phyloP scores from a whole-genome alignment of 148 eudicot genomes.

The Limonium bicolor region DNA sequence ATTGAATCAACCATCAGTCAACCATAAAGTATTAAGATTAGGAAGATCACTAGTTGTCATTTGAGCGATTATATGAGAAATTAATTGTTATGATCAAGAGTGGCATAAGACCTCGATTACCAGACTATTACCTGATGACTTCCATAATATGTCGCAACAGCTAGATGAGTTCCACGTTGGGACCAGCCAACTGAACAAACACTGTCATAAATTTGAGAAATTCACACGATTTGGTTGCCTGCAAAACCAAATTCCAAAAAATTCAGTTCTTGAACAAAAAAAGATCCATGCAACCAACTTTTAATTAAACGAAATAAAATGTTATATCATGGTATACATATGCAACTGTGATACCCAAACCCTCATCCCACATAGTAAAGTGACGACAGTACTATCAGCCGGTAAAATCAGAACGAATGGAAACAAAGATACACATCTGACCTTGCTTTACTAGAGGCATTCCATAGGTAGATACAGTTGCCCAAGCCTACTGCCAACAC shows the following conservation, averaged over 20 bases:
- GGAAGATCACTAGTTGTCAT: not conserved
- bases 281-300: not conserved
- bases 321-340: no score
- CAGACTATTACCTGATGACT: constrained; percentile 43
- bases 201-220: constrained; percentile 58
- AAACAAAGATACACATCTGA: not conserved
- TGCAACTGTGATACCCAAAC: not conserved
- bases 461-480: constrained; percentile 2
- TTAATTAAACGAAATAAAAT: not conserved
- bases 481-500: constrained; percentile 2
- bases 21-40: not conserved
- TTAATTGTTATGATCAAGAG: not conserved
- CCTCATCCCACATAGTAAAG: not conserved
- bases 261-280: no score
- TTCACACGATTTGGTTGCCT: constrained; percentile 91
- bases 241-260: no score
- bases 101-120: not conserved
- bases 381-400: not conserved
- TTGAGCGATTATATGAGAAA: not conserved
- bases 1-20: not conserved
- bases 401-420: not conserved
- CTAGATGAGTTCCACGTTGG: constrained; percentile 72
- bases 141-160: constrained; percentile 70
- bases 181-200: constrained; percentile 96
- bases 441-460: constrained; percentile 1